These are phyloP conservation scores for Botryotinia calthae DNA, from an alignment of 2,329 filamentous ascomycete species.

Conservation along the genomic window DNA sequence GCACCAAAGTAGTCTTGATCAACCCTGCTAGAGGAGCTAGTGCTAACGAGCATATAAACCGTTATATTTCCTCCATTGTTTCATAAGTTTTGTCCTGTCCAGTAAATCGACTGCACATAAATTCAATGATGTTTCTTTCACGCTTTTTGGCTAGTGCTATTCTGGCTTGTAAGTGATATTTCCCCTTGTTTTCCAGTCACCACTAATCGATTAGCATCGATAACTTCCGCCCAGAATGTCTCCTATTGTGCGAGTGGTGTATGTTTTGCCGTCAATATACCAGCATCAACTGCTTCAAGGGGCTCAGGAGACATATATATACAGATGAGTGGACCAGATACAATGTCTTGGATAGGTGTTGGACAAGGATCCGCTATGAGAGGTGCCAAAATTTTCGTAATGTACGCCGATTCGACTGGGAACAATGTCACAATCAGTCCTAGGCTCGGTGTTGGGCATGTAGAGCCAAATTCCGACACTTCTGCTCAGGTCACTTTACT, in stretches of 20 bases:
- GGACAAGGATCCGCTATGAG: conserved; percentile 55
- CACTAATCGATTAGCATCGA: conserved; percentile 23
- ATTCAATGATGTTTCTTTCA: neutral
- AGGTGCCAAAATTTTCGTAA: conserved; percentile 56
- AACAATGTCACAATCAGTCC: conserved; percentile 58
- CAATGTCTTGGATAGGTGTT: conserved; percentile 53
- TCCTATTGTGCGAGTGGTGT: conserved; percentile 29
- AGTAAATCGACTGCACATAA: neutral
- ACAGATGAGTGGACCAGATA: conserved; percentile 53
- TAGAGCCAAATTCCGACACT: conserved; percentile 44
- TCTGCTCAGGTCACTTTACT: conserved; percentile 48
- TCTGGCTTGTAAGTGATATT: conserved; percentile 5
- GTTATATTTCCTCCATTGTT: neutral
- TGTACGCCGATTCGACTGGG: conserved; percentile 52
- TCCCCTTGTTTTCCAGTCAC: neutral
- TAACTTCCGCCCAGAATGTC: conserved; percentile 26
- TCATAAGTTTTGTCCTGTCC: neutral
- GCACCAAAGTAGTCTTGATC: neutral
- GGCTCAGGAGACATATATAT: conserved; percentile 56
- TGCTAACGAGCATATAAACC: neutral
- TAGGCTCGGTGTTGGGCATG: conserved; percentile 46
- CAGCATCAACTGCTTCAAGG: conserved; percentile 48
- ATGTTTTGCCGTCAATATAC: conserved; percentile 53
- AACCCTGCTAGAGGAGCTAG: neutral
- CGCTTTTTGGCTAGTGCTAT: neutral